Evolutionary conservation across 352 stramenopile genomes (phyloP), one percentile per base, ranked within the genome.

Genomic region (Aphanomyces stellatus): DNA sequence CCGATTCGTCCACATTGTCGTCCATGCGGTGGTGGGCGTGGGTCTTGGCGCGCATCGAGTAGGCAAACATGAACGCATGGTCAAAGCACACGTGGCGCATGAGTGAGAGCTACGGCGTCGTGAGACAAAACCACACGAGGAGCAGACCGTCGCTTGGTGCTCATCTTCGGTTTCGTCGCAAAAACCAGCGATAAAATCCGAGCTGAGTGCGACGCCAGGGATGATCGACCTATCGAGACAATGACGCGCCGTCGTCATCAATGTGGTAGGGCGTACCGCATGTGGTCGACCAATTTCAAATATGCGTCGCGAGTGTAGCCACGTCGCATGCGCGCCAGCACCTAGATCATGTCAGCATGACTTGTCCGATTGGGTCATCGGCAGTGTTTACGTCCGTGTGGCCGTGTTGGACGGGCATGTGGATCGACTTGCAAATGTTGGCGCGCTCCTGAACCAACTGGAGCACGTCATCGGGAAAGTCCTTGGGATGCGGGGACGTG

Each of bases 21-120:
- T 94, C 71, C 79, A 99, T 93, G 24, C 86, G 91, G 60, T 97
- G 81, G 62, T 95, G 88, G 2, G 97, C 97, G 71, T 99, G 94
- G 1, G 97, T 99, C 65, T 91, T 90, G 28, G 91, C 95, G 53
- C 97, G 83, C 81, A 99, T 88, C 49, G 88, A 98, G 80, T 99
- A 99, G 17, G 96, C 94, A 77, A 99, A 99, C 93, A 99, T 98
- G 79, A 99, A 99, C 25, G 96, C 97, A 73, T 99, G 94, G 70
- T 99, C 96, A 74, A 98, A 99, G 65, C 83, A 78, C 15, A 91
- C 85, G 19, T 77, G 73, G 17, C 76, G 81, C 81, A 95, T 89
- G 33, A 93, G 74, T 51, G 85, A 85, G 19, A 93, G 76, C 51
- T 63, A 57, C 34, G 7, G 28, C 24, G 56, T 40, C 33, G n/a